These are phyloP conservation scores for Pichia sp. DNA, from an alignment of 1,139 yeast species.

Conservation along the genomic window DNA sequence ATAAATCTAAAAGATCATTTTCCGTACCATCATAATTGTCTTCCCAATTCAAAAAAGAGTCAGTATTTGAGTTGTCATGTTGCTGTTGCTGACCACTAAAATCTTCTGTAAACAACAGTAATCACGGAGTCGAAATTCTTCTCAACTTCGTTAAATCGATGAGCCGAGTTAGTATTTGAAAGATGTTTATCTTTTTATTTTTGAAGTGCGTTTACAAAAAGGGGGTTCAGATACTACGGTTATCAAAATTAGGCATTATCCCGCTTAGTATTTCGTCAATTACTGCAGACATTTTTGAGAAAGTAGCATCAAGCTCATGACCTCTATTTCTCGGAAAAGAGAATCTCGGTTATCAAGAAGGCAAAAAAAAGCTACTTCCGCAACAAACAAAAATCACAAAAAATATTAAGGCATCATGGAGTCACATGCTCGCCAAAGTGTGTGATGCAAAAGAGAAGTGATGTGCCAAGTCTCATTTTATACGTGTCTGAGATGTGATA, in stretches of 20 bases:
- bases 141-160: background rate
- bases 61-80: background rate
- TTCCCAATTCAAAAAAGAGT: background rate
- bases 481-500: background rate
- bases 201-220: background rate
- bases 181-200: background rate
- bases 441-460: background rate
- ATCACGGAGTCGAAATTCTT: background rate
- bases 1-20: slow-evolving; percentile 12
- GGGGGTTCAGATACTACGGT: background rate
- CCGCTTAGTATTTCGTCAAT: background rate
- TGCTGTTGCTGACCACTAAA: background rate
- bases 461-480: background rate
- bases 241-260: background rate
- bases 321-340: background rate
- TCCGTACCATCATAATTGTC: background rate
- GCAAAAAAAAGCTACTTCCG: background rate
- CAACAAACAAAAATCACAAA: no score
- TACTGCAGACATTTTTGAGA: background rate
- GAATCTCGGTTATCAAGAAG: background rate
- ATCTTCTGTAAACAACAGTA: background rate
- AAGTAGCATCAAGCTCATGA: background rate
- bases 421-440: slow-evolving; percentile 2
- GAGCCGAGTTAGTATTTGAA: slow-evolving; percentile 12
- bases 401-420: background rate